Evolutionary conservation across 2,329 filamentous ascomycete species (phyloP), one percentile per base, ranked within the genome.

Genomic region (Microsporum audouinii): DNA sequence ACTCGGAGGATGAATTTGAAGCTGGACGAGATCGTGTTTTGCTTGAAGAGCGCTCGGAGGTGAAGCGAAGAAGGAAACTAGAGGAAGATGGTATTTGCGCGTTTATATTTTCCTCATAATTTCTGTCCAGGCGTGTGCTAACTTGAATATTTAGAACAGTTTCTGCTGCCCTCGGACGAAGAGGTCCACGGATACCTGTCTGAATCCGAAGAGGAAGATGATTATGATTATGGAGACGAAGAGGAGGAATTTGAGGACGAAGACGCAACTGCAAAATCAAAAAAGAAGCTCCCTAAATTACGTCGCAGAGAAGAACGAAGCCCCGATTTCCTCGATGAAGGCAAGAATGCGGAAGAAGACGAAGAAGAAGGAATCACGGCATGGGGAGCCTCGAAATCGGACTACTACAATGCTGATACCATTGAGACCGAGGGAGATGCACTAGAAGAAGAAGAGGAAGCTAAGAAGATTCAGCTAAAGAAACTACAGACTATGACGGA

Each of bases 1-100:
- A 96, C 72, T 95, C 91, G 0, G 90, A 96, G 73, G 94, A 99
- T 73, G 90, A 96, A 71, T 95, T 96, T 72, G 89, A 92, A 69
- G 79, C 91, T 63, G 87, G 91, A 65, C 84, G 88, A 65, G 94
- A 99, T 75, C 87, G 89, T 70, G 85, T 99, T 64, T 75, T 92
- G 69, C 81, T 99, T 41, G 89, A 95, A 34, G 90, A 96, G 66
- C 87, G 82, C 38, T 89, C 87, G 12, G 82, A 84, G 43, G 85
- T 85, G 34, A 96, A 96, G 77, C 85, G 89, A 65, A 81, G 86
- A 69, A 84, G 87, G 68, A 87, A 85, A 67, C 75, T 81, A 62
- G 79, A 85, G 61, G 87, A 92, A 69, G 84, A 94, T 63, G 82
- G 82, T 57, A 33, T 36, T n/a, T 31, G 17, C 27, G 31, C 17